These are phyloP conservation scores for Termitomyces sp. DNA, from an alignment of 768 basidiomycete species.

Conservation along the genomic window DNA sequence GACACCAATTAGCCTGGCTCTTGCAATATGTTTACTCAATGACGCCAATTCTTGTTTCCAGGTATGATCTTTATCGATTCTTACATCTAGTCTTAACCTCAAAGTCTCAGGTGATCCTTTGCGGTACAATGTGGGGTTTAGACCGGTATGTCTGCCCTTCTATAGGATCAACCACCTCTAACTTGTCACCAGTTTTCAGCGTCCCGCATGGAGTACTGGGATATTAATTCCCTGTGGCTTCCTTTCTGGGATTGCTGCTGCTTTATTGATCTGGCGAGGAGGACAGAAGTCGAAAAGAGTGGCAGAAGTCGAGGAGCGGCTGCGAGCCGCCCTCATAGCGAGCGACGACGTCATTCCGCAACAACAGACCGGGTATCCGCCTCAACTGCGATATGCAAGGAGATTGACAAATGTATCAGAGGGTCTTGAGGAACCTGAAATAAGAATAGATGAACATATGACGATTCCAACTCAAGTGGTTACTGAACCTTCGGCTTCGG, in stretches of 20 bases:
- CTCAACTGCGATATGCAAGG: not conserved
- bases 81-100: not conserved
- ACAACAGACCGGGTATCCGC: not conserved
- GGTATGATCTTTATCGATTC: conserved; percentile 27
- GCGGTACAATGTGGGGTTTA: conserved; percentile 80
- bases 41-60: conserved; percentile 84
- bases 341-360: not conserved
- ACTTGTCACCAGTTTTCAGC: conserved; percentile 41
- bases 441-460: conserved; percentile 38
- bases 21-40: conserved; percentile 69
- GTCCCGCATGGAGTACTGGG: conserved; percentile 70
- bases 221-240: conserved; percentile 71
- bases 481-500: conserved; percentile 14
- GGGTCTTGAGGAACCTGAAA: conserved; percentile 18
- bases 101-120: conserved; percentile 49
- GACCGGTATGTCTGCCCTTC: conserved; percentile 42
- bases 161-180: not conserved
- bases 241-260: conserved; percentile 73
- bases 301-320: conserved; percentile 56
- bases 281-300: conserved; percentile 67
- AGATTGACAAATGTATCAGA: conserved; percentile 11
- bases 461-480: conserved; percentile 26
- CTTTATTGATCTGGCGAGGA: conserved; percentile 72
- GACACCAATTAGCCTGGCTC: conserved; percentile 45
- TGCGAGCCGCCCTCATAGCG: conserved; percentile 44